Conservation (phyloP, 2,329 filamentous ascomycete genomes). For the Venturia oleaginea region DNA sequence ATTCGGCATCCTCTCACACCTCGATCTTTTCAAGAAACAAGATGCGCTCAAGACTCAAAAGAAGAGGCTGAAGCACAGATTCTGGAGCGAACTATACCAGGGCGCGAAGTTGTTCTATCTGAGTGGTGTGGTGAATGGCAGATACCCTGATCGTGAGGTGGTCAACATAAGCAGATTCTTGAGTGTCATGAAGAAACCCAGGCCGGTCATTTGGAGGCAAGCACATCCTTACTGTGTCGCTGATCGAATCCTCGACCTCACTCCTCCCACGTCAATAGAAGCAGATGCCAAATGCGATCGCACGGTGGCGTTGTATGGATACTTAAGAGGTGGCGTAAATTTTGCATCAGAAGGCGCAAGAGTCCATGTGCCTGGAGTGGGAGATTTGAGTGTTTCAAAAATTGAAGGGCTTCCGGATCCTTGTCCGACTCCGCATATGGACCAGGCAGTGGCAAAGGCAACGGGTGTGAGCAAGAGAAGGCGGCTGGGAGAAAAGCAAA, state of each 20-base stretch:
- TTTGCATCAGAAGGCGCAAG: conserved; percentile 77
- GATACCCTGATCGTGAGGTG: conserved; percentile 92
- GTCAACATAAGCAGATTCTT: conserved; percentile 93
- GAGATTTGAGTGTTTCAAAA: conserved; percentile 72
- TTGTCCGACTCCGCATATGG: conserved; percentile 86
- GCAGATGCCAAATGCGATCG: conserved; percentile 83
- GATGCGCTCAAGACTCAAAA: conserved; percentile 88
- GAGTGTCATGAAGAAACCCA: conserved; percentile 97
- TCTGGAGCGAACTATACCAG: conserved; percentile 96
- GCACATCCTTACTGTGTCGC: conserved; percentile 89
- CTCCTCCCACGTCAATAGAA: conserved; percentile 85
- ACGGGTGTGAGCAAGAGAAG: conserved; percentile 73
- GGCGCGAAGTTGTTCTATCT: conserved; percentile 96
- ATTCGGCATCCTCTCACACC: conserved; percentile 90
- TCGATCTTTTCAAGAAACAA: conserved; percentile 91
- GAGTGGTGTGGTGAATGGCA: conserved; percentile 89
- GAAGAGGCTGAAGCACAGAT: conserved; percentile 87
- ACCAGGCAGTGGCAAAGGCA: conserved; percentile 75
- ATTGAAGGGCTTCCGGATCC: conserved; percentile 89
- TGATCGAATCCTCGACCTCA: conserved; percentile 91
- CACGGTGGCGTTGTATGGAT: conserved; percentile 84
- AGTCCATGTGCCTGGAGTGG: conserved; percentile 86
- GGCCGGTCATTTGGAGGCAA: conserved; percentile 94
- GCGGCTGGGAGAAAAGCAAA: conserved; percentile 90
- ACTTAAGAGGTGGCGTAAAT: conserved; percentile 89